Conservation (phyloP, 2,329 filamentous ascomycete genomes). For the Aureobasidium sp. region DNA sequence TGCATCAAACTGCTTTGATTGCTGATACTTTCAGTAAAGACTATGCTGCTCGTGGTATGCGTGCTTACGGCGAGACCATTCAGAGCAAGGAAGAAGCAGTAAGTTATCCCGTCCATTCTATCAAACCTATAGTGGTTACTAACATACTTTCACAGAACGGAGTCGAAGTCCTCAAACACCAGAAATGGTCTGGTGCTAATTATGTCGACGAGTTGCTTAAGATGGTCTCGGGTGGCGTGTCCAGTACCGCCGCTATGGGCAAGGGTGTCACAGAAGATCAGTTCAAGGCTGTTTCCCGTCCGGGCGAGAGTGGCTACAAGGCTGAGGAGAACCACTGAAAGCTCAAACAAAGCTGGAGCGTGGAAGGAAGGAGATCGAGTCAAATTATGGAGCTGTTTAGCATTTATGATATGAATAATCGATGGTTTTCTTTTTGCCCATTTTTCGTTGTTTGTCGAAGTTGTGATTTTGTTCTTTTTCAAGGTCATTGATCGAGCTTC, state of each 20-base stretch:
- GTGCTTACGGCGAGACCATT: slow-evolving; percentile 92
- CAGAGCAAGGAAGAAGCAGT: slow-evolving; percentile 84
- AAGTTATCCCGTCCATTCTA: not conserved
- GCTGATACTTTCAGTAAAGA: slow-evolving; percentile 80
- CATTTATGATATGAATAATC: no score
- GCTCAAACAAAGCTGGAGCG: no score
- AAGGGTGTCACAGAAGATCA: slow-evolving; percentile 97
- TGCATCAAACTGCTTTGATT: slow-evolving; percentile 93
- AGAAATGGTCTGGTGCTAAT: slow-evolving; percentile 95
- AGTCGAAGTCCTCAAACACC: slow-evolving; percentile 94
- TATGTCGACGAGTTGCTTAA: slow-evolving; percentile 93
- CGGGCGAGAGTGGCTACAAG: slow-evolving; percentile 7
- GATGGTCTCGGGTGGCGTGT: slow-evolving; percentile 93
- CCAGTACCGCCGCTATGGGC: slow-evolving; percentile 90
- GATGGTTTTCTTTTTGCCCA: no score
- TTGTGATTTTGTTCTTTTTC: no score
- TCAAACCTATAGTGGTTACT: not conserved
- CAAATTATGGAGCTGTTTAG: no score
- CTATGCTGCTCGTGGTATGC: slow-evolving; percentile 78
- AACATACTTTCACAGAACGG: slow-evolving; percentile 50
- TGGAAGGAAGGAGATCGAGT: no score
- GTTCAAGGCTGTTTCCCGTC: slow-evolving; percentile 44
- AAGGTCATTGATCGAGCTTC: no score
- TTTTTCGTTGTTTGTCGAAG: no score
- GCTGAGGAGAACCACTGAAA: slow-evolving; percentile 32